Evolutionary conservation across 352 stramenopile species (phyloP), one percentile per base, ranked within the genome.

Genomic region (Phytophthora citricola): DNA sequence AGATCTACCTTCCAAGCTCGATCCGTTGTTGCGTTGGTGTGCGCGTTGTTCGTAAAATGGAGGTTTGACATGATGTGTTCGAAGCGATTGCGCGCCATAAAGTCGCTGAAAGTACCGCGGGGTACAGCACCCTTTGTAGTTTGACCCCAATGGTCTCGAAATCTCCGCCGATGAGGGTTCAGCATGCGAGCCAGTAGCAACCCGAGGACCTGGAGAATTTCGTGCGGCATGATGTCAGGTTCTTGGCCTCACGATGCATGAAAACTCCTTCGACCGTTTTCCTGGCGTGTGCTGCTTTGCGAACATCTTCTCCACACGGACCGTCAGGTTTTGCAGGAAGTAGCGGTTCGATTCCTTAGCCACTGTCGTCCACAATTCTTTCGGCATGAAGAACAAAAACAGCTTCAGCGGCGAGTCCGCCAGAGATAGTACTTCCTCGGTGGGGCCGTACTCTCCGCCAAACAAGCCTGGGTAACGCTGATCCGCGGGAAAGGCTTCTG

Each of bases 31-130:
- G 20, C 48, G 14, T 32, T 31, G 1, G 12, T 14, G 14, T 59
- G 47, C 10, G 48, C 39, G 24, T 66, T 66, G 17, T 66, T 48
- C 1, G 48, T 66, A 6, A 69, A 69, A 26, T 69, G 61, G 11
- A 69, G 27, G 15, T 63, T 63, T 1, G 45, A 1, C 47, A 69
- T 49, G 11, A 63, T 49, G 12, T 51, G 58, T 6, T 40, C n/a
- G 27, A 71, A 71, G 5, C 55, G 48, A 11, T 71, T 40, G 0
- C 40, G 54, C 6, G 46, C 4, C 54, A 70, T 58, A n/a, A 36
- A 70, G 1, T 43, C 29, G 12, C 26, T 47, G 38, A 65, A 70
- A 3, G 48, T 65, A 6, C 62, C 62, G 4, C 46, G 9, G 1
- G 63, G 6, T 3, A 71, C 43, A 29, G 59, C 59, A n/a, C n/a